Conservation (phyloP, 768 basidiomycete genomes). For the Obba rivulosa region DNA sequence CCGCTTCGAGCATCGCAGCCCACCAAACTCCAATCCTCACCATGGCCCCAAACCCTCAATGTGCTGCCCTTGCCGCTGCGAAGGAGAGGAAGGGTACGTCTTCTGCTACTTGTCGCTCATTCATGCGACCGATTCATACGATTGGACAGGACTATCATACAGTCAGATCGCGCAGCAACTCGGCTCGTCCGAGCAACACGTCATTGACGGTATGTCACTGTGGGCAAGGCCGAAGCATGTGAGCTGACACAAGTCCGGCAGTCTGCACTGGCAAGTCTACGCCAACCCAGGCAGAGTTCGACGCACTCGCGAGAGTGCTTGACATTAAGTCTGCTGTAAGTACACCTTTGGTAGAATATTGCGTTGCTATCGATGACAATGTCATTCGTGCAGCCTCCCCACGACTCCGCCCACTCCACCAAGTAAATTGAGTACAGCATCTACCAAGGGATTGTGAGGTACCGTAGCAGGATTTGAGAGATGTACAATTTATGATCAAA, state of each 20-base stretch:
- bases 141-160: slow-evolving; percentile 41
- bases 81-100: slow-evolving; percentile 43
- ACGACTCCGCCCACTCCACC: slow-evolving; percentile 22
- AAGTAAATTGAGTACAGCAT: too few species aligned
- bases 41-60: slow-evolving; percentile 52
- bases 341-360: neutral
- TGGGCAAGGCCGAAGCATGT: neutral
- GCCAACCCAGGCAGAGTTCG: slow-evolving; percentile 23
- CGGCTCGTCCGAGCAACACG: slow-evolving; percentile 38
- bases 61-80: slow-evolving; percentile 52
- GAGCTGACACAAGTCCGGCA: neutral
- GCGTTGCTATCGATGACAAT: neutral
- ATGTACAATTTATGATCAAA: too few species aligned
- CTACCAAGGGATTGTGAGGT: too few species aligned
- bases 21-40: slow-evolving; percentile 6
- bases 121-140: too few species aligned
- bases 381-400: slow-evolving; percentile 18
- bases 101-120: neutral
- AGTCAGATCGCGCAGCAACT: slow-evolving; percentile 41
- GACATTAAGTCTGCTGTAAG: slow-evolving; percentile 22
- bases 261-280: slow-evolving; percentile 21
- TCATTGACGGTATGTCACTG: slow-evolving; percentile 45
- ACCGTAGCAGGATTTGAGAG: too few species aligned
- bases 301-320: slow-evolving; percentile 21
- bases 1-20: neutral